Base-by-base conservation (phyloP, 2,329 filamentous ascomycete species). In the Mycogone perniciosa region DNA sequence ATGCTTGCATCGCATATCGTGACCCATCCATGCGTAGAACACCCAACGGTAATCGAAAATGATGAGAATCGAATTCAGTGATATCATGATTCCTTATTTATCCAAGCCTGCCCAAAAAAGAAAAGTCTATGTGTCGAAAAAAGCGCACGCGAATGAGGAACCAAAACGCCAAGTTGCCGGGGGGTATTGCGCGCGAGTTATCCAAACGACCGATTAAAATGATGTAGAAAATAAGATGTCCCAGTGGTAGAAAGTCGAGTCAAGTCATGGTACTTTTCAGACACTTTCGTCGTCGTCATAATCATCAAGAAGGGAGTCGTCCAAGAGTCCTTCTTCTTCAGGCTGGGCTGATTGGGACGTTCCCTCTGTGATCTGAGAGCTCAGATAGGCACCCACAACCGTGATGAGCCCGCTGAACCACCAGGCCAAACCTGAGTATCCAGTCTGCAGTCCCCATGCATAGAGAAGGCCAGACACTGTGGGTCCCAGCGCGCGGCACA, bases 371-470 rank as follows among this genome's bases (percentile, higher is more conserved):
- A 96, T 87, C 64, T 82, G 82, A 53, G 89, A 76, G 66, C 86
- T 88, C 61, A 93, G 75, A 46, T 87, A 71, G 2, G 86, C 88
- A 42, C 91, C 93, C 10, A 82, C 67, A 8, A 89, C 70, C 33
- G 89, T 88, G 31, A 96, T 82, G 4, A 86, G 61, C 7, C 86
- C 89, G 57, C 86, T 91, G 55, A 84, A 84, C 93, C 93, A 99
- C 92, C 93, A 99, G 0, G 90, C 86, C 33, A 96, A 76, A 20
- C 90, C 90, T 4, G 90, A 92, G 65, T 89, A 92, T 34, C 91
- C 90, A 6, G 84, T 78, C 57, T 83, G 78, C 34, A 95, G 78
- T 46, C 93, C 93, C 47, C 85, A 74, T 4, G 89, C 81, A 68
- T 96, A 95, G 27, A 97, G 77, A 30, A 90, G 73, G 2, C 93